These are phyloP conservation scores for Maudiozyma bulderi DNA, from an alignment of 805 yeast species.

Conservation along the genomic window DNA sequence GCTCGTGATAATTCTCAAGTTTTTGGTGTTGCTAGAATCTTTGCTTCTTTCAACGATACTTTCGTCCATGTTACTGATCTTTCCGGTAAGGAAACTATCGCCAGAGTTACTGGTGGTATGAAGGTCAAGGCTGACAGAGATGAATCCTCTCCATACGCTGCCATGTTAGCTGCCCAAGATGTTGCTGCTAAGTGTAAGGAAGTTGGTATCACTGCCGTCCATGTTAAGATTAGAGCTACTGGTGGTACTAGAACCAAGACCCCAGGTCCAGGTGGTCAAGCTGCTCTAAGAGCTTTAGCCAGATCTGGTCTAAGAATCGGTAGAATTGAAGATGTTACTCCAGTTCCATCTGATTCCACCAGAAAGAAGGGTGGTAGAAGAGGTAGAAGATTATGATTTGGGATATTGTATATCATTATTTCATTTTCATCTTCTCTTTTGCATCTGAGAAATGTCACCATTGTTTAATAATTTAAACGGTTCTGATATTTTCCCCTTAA, in stretches of 20 bases:
- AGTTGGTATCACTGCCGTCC: constrained; percentile 99
- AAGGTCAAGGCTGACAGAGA: constrained; percentile 99
- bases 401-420: neutral
- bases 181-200: constrained; percentile 98
- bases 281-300: constrained; percentile 97
- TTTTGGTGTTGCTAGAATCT: constrained; percentile 99
- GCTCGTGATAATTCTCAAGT: constrained; percentile 97
- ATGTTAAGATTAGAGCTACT: constrained; percentile 98
- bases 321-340: constrained; percentile 99
- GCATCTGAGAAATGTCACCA: neutral
- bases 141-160: constrained; percentile 99
- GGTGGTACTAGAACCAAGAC: constrained; percentile 99
- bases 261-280: constrained; percentile 99
- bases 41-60: constrained; percentile 99
- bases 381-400: constrained; percentile 95
- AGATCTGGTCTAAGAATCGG: constrained; percentile 99
- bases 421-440: neutral
- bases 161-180: constrained; percentile 99
- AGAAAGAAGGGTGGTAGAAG: constrained; percentile 99
- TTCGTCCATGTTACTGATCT: constrained; percentile 99
- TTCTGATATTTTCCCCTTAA: no score
- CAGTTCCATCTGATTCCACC: constrained; percentile 99
- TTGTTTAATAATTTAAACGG: neutral
- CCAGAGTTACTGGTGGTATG: constrained; percentile 99
- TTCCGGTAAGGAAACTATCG: constrained; percentile 98